Evolutionary conservation across 148 eudicot genomes (phyloP), one percentile per base, ranked within the genome.

Genomic region (Selenicereus undatus): DNA sequence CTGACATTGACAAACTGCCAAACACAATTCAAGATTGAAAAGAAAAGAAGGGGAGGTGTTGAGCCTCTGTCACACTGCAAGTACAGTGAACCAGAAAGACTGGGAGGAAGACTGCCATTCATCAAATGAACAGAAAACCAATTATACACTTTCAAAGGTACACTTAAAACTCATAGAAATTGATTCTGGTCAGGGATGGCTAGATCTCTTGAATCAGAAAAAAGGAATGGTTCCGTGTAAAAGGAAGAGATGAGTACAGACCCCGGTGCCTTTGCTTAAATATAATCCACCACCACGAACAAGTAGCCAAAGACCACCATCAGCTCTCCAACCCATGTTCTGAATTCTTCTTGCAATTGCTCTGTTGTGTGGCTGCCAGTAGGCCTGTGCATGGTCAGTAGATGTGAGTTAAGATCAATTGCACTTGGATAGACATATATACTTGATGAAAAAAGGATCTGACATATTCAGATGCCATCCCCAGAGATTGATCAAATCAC

Each of bases 301-400:
- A 76, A 96, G 98, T 73, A 96, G 89, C 99, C 99, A 96, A 56
- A 96, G 98, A 82, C 99, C 99, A 82, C 99, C 99, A 91, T 96
- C 99, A 71, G 98, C 91, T 87, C 99, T 93, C 99, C 98, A 96
- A 68, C 99, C 99, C 95, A 96, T 96, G 86, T 88, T 96, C 73
- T 96, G 99, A 65, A 96, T 96, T 89, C 99, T 87, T 86, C 99
- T 89, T 75, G 98, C 99, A 84, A 93, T 91, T 68, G 96, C 78
- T 82, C 99, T 87, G 79, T 96, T 96, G 90, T 96, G 99, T 74
- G 99, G 99, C 89, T 96, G 98, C 99, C 99, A 96, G 82, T 83
- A 96, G 74, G 99, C 85, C 99, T 95, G 93, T 81, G 88, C 79
- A 83, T 24, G 39, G 75, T 45, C 56, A 50, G 62, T 22, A 76